phyloP scores from a whole-genome alignment of 129 eudicot genomes.

The Centrapalus pauciflorus region DNA sequence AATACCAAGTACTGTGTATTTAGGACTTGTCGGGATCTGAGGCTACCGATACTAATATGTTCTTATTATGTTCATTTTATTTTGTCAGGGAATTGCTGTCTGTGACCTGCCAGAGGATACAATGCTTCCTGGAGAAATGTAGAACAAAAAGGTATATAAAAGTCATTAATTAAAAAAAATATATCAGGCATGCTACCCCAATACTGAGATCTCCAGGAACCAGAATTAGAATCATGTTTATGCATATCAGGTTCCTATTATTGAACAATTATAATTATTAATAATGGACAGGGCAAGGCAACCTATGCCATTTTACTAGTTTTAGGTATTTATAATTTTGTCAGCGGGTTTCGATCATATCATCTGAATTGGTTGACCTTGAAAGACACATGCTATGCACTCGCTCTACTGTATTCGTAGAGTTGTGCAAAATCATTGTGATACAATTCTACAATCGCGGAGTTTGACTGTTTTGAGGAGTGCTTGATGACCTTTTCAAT shows the following conservation, averaged over 20 bases:
- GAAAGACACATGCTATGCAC: neutral
- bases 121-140: conserved; percentile 98
- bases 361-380: neutral
- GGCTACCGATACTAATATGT: neutral
- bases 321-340: conserved; percentile 19
- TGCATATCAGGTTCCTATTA: conserved; percentile 11
- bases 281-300: conserved; percentile 23
- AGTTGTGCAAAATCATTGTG: neutral
- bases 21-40: too few relatives aligned
- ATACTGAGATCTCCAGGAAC: conserved; percentile 19
- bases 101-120: conserved; percentile 95
- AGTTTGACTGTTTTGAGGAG: too few relatives aligned
- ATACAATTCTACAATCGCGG: neutral
- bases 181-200: conserved; percentile 4
- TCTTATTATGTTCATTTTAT: neutral
- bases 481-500: too few relatives aligned
- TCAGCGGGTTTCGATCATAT: conserved; percentile 12
- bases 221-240: conserved; percentile 12
- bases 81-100: conserved; percentile 73
- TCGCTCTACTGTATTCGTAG: neutral
- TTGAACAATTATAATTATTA: conserved; percentile 13
- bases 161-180: neutral
- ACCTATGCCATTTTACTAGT: conserved; percentile 9
- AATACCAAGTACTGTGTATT: neutral
- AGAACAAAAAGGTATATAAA: conserved; percentile 13